Percentiles rank a stretch among this genome's conserved stretches.
These are phyloP conservation scores for Pseudoneurospora amorphoporcata DNA, from an alignment of 495 filamentous ascomycete genomes.

Conservation along the genomic window DNA sequence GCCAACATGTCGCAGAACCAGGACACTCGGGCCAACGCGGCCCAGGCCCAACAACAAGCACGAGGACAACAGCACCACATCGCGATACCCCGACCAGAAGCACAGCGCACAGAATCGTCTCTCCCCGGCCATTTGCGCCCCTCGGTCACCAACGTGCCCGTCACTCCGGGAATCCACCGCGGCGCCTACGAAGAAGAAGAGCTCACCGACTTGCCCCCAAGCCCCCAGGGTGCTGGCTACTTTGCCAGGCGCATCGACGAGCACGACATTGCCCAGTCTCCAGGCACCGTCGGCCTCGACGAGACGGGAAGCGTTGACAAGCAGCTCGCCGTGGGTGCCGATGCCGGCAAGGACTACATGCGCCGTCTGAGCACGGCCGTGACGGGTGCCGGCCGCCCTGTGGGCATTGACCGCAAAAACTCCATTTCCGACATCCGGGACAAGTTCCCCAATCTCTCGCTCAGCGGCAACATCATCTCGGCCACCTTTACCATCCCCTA, in stretches of 20 bases:
- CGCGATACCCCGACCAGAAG: neutral
- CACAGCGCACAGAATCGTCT: constrained; percentile 11
- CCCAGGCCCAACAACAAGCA: neutral
- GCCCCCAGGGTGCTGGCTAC: constrained; percentile 16
- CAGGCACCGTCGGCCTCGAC: constrained; percentile 4
- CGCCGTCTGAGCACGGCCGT: constrained; percentile 49
- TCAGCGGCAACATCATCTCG: constrained; percentile 78
- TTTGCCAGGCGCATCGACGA: constrained; percentile 26
- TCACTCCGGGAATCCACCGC: constrained; percentile 38
- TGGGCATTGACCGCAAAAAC: constrained; percentile 24
- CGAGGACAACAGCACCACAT: neutral
- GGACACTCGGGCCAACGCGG: neutral
- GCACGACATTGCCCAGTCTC: constrained; percentile 17
- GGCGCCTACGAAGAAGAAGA: constrained; percentile 27
- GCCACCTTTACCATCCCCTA: constrained; percentile 81
- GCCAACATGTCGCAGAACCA: neutral
- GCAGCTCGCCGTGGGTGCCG: constrained; percentile 41
- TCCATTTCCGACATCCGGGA: constrained; percentile 47
- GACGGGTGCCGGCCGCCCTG: constrained; percentile 6
- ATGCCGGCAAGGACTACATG: constrained; percentile 50
- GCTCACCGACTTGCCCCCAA: constrained; percentile 6
- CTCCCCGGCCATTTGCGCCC: constrained; percentile 27
- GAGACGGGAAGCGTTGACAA: constrained; percentile 25
- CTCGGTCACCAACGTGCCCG: constrained; percentile 29
- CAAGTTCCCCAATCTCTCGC: constrained; percentile 54